These are phyloP conservation scores for Knoxia roxburghii DNA, from an alignment of 257 asterid genomes.

Conservation along the genomic window DNA sequence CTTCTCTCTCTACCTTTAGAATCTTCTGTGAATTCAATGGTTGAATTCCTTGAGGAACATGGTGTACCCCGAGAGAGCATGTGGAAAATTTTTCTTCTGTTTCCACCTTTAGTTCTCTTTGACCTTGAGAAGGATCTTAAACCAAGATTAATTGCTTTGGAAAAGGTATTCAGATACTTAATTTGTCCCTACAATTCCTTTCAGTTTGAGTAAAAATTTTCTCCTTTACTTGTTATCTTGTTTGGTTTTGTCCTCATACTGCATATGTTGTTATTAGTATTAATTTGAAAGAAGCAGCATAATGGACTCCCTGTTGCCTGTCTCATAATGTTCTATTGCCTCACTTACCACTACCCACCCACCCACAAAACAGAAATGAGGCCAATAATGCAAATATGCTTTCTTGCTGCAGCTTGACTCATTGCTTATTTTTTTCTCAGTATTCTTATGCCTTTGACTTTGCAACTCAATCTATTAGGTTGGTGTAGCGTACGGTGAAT, in stretches of 20 bases:
- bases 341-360: too few species aligned
- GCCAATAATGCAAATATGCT: not conserved
- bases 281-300: too few species aligned
- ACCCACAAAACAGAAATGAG: too few species aligned
- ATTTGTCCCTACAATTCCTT: not conserved
- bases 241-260: not conserved
- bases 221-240: not conserved
- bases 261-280: not conserved
- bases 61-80: constrained; percentile 57
- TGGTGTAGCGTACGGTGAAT: constrained; percentile 37
- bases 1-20: constrained; percentile 55
- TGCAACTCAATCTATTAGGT: constrained; percentile 38
- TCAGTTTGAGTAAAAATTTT: not conserved
- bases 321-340: too few species aligned
- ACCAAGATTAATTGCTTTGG: constrained; percentile 52
- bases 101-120: constrained; percentile 66
- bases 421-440: not conserved
- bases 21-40: constrained; percentile 49
- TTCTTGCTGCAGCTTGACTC: not conserved
- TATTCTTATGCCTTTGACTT: constrained; percentile 5
- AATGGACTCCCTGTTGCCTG: too few species aligned
- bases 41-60: constrained; percentile 51
- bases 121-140: constrained; percentile 61
- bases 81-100: constrained; percentile 49
- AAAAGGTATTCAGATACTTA: constrained; percentile 43